Percentiles rank a stretch among this genome's conserved stretches.
These are phyloP conservation scores for Rhodotorula diobovata DNA, from an alignment of 768 basidiomycete genomes.

Conservation along the genomic window DNA sequence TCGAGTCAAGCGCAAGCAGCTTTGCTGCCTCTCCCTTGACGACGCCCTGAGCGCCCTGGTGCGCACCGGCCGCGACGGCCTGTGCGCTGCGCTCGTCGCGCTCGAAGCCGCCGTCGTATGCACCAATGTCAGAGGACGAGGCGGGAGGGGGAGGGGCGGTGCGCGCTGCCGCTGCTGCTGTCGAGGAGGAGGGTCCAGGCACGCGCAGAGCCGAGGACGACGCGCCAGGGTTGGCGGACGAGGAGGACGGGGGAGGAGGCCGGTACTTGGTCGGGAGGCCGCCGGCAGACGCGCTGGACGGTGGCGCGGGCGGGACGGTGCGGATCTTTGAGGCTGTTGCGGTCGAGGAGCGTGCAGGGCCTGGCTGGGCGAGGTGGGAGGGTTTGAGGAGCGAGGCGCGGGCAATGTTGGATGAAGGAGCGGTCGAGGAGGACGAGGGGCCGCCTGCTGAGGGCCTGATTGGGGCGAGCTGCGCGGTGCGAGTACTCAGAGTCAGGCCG, in stretches of 20 bases:
- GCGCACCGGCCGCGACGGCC: background rate
- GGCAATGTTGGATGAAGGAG: constrained; percentile 32
- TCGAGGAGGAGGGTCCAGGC: background rate
- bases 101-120: constrained; percentile 96
- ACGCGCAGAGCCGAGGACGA: background rate
- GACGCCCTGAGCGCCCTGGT: too few relatives aligned
- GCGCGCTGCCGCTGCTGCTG: background rate
- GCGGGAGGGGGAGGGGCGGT: background rate
- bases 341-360: background rate
- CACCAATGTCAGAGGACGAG: constrained; percentile 57
- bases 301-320: background rate
- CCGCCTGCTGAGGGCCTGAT: constrained; percentile 12
- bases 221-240: background rate
- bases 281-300: background rate
- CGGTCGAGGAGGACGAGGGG: background rate
- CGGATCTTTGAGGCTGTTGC: background rate
- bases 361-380: background rate
- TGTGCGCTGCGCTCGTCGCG: constrained; percentile 61
- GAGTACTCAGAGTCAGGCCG: background rate
- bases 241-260: background rate
- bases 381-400: constrained; percentile 27
- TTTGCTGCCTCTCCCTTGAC: constrained; percentile 70
- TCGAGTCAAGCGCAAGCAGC: constrained; percentile 78
- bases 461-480: constrained; percentile 9
- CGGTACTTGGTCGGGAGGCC: constrained; percentile 30